These are phyloP conservation scores for Panaeolus cyanescens DNA, from an alignment of 768 basidiomycete genomes.

Conservation along the genomic window DNA sequence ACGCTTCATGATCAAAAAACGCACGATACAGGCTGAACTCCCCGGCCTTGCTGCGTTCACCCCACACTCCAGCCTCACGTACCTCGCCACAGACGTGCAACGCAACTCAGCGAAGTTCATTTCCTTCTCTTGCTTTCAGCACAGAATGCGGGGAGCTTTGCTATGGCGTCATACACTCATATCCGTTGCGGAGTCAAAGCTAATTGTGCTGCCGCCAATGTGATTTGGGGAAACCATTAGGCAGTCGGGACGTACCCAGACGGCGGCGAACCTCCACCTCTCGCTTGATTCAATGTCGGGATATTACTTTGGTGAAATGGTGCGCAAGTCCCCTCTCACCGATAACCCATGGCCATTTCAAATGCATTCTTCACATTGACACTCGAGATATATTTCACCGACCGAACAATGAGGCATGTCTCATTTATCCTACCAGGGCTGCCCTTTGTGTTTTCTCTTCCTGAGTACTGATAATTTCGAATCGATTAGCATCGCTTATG, in stretches of 20 bases:
- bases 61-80: constrained; percentile 1
- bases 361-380: neutral
- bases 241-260: neutral
- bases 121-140: neutral
- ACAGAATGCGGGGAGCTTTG: neutral
- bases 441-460: neutral
- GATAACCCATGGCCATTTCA: neutral
- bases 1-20: neutral
- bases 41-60: neutral
- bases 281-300: neutral
- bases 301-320: neutral
- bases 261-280: neutral
- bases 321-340: neutral
- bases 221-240: neutral
- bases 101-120: neutral
- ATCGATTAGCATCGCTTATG: neutral
- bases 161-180: neutral
- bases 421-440: neutral
- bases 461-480: neutral
- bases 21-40: neutral
- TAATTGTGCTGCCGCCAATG: neutral
- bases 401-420: neutral
- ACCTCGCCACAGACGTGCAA: neutral
- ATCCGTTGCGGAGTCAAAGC: neutral
- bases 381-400: neutral